Conservation (phyloP, 371 early-diverging fungal genomes). For the Mucor plumbeus region DNA sequence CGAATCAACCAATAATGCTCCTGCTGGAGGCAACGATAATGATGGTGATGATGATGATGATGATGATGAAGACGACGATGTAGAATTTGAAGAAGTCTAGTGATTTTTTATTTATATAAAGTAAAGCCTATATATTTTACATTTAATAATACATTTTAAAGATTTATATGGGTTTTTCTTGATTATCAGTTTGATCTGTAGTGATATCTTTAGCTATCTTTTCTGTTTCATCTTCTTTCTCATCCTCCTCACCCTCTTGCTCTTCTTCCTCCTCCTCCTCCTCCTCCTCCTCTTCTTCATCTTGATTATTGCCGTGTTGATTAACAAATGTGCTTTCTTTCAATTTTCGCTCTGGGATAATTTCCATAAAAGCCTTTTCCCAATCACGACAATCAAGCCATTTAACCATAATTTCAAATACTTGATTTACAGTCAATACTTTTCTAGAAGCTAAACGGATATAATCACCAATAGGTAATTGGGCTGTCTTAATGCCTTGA, state of each 20-base stretch:
- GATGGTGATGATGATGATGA: constrained; percentile 18
- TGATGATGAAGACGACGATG: constrained; percentile 33
- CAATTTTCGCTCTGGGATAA: constrained; percentile 88
- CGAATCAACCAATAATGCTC: neutral
- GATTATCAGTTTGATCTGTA: neutral
- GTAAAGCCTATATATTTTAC: neutral
- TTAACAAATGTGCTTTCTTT: constrained; percentile 51
- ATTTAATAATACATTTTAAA: neutral
- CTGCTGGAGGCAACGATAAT: neutral
- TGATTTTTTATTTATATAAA: neutral
- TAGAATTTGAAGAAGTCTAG: constrained; percentile 40
- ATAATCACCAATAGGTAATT: constrained; percentile 87
- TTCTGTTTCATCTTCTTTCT: neutral
- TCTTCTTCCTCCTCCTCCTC: constrained; percentile 30
- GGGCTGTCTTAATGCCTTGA: constrained; percentile 78
- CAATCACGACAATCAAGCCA: constrained; percentile 77
- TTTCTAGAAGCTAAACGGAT: constrained; percentile 80
- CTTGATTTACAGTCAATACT: constrained; percentile 93
- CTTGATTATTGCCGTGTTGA: constrained; percentile 27
- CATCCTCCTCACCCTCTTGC: too few species aligned
- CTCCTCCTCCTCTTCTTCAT: constrained; percentile 21
- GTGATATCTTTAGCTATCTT: neutral
- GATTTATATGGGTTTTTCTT: constrained; percentile 13
- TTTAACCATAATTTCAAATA: constrained; percentile 81
- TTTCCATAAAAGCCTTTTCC: constrained; percentile 81